Base-by-base conservation (phyloP, 73 alveolate species). In the Loxodes magnus region DNA sequence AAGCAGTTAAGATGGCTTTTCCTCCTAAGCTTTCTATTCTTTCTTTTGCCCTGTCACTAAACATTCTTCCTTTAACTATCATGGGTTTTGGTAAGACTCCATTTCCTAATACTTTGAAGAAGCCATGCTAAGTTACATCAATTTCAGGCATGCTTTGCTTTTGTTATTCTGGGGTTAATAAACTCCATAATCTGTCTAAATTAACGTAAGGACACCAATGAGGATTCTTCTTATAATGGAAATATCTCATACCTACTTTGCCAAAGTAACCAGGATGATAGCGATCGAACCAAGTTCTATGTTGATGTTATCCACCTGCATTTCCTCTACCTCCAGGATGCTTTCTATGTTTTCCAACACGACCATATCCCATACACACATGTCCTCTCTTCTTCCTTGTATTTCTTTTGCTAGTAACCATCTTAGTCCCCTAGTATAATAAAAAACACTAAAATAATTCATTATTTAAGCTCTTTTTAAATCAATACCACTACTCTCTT, bases 261-360 rank as follows among this genome's bases (percentile, higher is more conserved):
- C 96, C 96, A 62, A 85, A 68, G 77, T 85, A 77, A 31, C 96
- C 96, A 41, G 96, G 96, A 70, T 85, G 96, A 67, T 17, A 39
- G 37, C 21, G 14, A 30, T 39, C 53, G 34, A 54, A 54, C 17
- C 34, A 54, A 78, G 78, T 87, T 68, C 98, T 86, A 83, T 82
- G 96, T 68, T 93, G 99, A 74, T 89, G 97, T 88, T 64, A 66
- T 20, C 97, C 94, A 53, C 99, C 99, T 41, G 99, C 96, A 48
- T 69, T 69, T 58, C 99, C 99, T 65, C 99, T 81, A 56, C 99
- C 99, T 55, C 96, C 96, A n/a, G 82, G 77, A 37, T 69, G 86
- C 64, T 72, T 72, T 19, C 87, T 72, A 67, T 88, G 98, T 80
- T 90, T 90, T 51, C 98, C 98, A 50, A 90, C 82, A 51, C 98